Evolutionary conservation across 257 asterid genomes (phyloP), one percentile per base, ranked within the genome.

Genomic region (Euphrasia confusa): DNA sequence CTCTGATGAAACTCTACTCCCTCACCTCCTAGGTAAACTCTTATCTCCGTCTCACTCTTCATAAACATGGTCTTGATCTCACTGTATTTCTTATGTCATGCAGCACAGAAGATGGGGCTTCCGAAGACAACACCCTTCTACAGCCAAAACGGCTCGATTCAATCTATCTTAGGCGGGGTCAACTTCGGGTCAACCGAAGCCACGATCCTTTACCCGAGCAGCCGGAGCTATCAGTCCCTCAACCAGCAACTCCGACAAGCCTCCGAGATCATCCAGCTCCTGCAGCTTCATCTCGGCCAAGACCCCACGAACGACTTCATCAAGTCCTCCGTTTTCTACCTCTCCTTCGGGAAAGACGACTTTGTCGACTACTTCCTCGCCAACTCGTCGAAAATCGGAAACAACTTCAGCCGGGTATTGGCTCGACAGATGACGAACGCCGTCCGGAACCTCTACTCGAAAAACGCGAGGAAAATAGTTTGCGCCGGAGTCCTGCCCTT

Each of bases 261-360:
- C 11, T 78, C 75, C 24, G 89, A 82, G 54, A 78, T 81, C 0
- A 65, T 82, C 13, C 94, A 85, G 73, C 61, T 85, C 15, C 50
- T 85, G 37, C 85, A 82, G 72, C 86, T 84, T n/a, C 80, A 74
- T 49, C 93, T 84, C 7, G 87, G 87, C 18, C 71, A 78, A 66
- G 75, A 77, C 4, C 45, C 33, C 2, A 78, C 85, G 4, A 68
- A 66, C 28, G 28, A 39, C 15, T 81, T 80, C 76, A 64, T 85
- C 68, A 17, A 66, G 57, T 78, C 89, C 7, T 78, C 94, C 65
- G 27, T 85, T 21, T 85, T 85, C 80, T 85, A 74, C 80, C 80
- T 80, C 69, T 82, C 89, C 0, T 75, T 85, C 5, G 94, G 94
- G 4, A 85, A 85, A 71, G 89, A 84, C 3, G 93, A 84, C 67